Base-by-base conservation (phyloP, 129 eudicot genomes). In the Lonicera japonica region DNA sequence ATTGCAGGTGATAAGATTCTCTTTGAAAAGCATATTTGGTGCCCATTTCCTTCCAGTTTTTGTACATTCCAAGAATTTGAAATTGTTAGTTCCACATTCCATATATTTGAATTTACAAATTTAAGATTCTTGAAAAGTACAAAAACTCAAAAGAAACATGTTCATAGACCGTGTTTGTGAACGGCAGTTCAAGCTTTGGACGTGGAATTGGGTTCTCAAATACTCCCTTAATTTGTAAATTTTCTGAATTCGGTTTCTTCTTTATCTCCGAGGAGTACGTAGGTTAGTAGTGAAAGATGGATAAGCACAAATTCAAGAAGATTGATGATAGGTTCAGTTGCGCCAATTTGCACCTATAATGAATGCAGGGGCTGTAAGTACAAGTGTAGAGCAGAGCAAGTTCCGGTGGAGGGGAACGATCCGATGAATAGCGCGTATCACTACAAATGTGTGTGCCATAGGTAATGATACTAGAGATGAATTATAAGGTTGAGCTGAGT, bases 381-480 rank as follows among this genome's bases (percentile, higher is more conserved):
- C 38, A 82, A 80, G 68, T 91, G 97, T 73, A 76, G 90, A 77
- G 96, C 97, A 0, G 95, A 87, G 71, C 97, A 91, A 73, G 88
- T 91, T 60, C 97, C 97, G 0, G 97, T 91, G 1, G 97, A 91
- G 56, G 90, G 97, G 40, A 87, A 91, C 59, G 97, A 91, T 69
- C 97, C 97, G 3, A 75, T 87, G 36, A 82, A 91, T 68, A 91
- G 97, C 21, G 79, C 97, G 0, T 91, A 91, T 62, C 97, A 88
- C 70, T 91, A 91, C 84, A 91, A 75, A 80, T 91, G 97, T 80
- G 88, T 91, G 17, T 91, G 97, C 62, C 97, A 91, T 73, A 76
- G 86, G 88, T 86, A 75, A 81, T 25, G 8, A 10, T 43, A 8
- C 2, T 43, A 4, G 50, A 19, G 48, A 13, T 29, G 20, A 24